A percentile compares a stretch with the other conserved stretches of the same genome.
phyloP scores from a whole-genome alignment of 352 stramenopile species.

The Phytophthora tentaculata region DNA sequence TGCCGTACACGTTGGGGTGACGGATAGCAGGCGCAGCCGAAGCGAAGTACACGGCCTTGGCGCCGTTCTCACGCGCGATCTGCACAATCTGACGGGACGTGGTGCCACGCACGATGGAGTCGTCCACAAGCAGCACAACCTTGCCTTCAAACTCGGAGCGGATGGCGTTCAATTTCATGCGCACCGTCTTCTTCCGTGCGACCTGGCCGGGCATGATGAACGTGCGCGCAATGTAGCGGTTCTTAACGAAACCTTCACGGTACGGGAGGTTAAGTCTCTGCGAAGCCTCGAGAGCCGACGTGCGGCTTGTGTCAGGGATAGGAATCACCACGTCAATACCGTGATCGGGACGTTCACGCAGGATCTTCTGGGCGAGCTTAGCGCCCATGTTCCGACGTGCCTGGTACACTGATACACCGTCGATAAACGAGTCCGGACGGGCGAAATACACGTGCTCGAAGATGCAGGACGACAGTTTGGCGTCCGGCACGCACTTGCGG shows the following conservation, averaged over 20 bases:
- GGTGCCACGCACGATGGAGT: slow-evolving; percentile 99
- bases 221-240: slow-evolving; percentile 98
- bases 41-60: slow-evolving; percentile 96
- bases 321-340: slow-evolving; percentile 98
- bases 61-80: slow-evolving; percentile 98
- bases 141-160: slow-evolving; percentile 91
- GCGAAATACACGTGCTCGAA: slow-evolving; percentile 99
- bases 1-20: slow-evolving; percentile 99
- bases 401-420: slow-evolving; percentile 98
- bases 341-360: slow-evolving; percentile 91
- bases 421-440: slow-evolving; percentile 98
- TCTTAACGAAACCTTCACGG: slow-evolving; percentile 99
- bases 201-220: slow-evolving; percentile 99
- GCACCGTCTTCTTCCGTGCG: slow-evolving; percentile 95
- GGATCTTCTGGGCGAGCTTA: slow-evolving; percentile 97
- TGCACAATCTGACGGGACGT: slow-evolving; percentile 98
- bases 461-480: slow-evolving; percentile 95
- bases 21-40: slow-evolving; percentile 97
- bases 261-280: slow-evolving; percentile 92
- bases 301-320: slow-evolving; percentile 98
- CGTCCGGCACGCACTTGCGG: slow-evolving; percentile 77
- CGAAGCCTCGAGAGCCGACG: slow-evolving; percentile 93
- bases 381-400: slow-evolving; percentile 98
- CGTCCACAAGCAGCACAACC: slow-evolving; percentile 98
- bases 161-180: slow-evolving; percentile 99